Base-by-base conservation (phyloP, 169 alveolate species). In the Hepatocystis sp. region DNA sequence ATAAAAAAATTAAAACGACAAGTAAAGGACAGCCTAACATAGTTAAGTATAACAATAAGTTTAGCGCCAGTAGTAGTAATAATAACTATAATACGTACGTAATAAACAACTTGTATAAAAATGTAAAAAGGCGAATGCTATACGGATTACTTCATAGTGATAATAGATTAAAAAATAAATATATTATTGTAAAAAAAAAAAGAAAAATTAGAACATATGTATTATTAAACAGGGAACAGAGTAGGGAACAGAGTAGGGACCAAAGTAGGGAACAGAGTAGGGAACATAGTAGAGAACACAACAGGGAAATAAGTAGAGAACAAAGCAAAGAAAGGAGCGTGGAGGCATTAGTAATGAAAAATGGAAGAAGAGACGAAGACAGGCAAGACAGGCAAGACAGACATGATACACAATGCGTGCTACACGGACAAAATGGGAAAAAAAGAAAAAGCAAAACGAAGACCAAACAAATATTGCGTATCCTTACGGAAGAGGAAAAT, bases 121-220 rank as follows among this genome's bases (percentile, higher is more conserved):
- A 53, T 8, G n/a, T 17, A 25, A 53, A 32, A 32, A 17, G 28
- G 28, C 8, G 28, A 17, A 53, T 53, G 65, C 65, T 53, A 53
- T 53, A 40, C 13, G 65, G 65, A 8, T 53, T 23, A 15, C 28
- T 53, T 23, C n/a, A n/a, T n/a, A n/a, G n/a, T n/a, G n/a, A n/a
- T n/a, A n/a, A n/a, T n/a, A n/a, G n/a, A n/a, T n/a, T n/a, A n/a
- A n/a, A n/a, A n/a, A n/a, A n/a, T n/a, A n/a, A n/a, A n/a, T n/a
- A n/a, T n/a, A n/a, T n/a, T n/a, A n/a, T n/a, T n/a, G n/a, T n/a
- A n/a, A n/a, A n/a, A n/a, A n/a, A n/a, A n/a, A n/a, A n/a, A n/a
- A n/a, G n/a, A n/a, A n/a, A n/a, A n/a, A n/a, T n/a, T n/a, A n/a
- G n/a, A n/a, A n/a, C n/a, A n/a, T n/a, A n/a, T n/a, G n/a, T n/a